A percentile compares a stretch with the other conserved stretches of the same genome.
Evolutionary conservation across 495 filamentous ascomycete genomes (phyloP).

Genomic region (Aspergillus leporis): DNA sequence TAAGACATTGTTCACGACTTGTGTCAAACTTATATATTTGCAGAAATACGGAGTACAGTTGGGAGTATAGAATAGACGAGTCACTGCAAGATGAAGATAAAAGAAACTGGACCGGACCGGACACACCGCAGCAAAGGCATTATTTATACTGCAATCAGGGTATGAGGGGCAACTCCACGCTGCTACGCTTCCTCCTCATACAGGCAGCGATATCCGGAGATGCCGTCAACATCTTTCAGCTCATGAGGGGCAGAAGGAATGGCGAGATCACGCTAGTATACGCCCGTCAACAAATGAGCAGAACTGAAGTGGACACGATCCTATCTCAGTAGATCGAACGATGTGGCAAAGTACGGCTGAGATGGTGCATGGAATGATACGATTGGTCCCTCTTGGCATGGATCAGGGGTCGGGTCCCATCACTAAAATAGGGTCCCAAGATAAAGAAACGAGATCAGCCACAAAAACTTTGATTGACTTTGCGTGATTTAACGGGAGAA

Average conservation of each 20-base stretch:
- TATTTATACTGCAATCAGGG: not conserved
- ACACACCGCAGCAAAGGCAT: not conserved
- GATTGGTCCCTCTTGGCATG: not conserved
- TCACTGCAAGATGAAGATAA: not conserved
- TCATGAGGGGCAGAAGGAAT: not conserved
- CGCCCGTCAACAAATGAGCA: not conserved
- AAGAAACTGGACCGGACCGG: not conserved
- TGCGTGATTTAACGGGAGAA: no score
- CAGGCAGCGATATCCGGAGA: not conserved
- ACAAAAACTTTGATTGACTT: not conserved
- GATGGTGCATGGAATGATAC: not conserved
- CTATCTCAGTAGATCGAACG: not conserved
- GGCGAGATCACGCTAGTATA: not conserved
- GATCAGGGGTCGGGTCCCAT: not conserved
- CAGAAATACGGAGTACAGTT: not conserved
- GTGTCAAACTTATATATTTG: not conserved
- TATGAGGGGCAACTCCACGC: not conserved
- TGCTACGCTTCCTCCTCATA: not conserved
- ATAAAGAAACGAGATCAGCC: not conserved
- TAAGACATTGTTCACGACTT: not conserved
- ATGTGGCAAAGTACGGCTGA: not conserved
- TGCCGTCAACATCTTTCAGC: not conserved
- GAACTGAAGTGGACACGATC: not conserved
- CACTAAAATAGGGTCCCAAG: no score
- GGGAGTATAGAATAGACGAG: not conserved